These are phyloP conservation scores for Penicillium lividum DNA, from an alignment of 495 filamentous ascomycete genomes.

Conservation along the genomic window DNA sequence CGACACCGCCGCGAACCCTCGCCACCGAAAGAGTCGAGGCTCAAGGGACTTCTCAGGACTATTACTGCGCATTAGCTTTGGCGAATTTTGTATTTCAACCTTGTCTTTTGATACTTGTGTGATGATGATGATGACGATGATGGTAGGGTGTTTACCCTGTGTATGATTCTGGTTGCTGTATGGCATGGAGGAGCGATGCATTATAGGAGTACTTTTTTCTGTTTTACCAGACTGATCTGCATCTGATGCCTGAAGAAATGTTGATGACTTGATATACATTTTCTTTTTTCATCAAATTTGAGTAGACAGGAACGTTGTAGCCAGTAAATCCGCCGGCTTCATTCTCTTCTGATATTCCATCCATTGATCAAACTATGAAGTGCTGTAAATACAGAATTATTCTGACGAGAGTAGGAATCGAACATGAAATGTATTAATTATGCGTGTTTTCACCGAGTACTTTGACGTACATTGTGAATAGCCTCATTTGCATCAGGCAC, in stretches of 20 bases:
- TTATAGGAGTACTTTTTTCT: conserved; percentile 23
- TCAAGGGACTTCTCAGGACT: conserved; percentile 41
- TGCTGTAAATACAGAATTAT: too few species aligned
- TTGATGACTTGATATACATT: neutral
- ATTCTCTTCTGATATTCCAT: too few species aligned
- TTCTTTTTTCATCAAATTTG: neutral
- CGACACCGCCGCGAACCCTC: conserved; percentile 37
- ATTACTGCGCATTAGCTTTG: conserved; percentile 31
- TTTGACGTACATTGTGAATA: too few species aligned
- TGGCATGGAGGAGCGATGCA: conserved; percentile 31
- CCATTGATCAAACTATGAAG: too few species aligned
- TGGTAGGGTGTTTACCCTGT: conserved; percentile 3
- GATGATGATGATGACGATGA: conserved; percentile 2
- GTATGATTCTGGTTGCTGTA: conserved; percentile 13
- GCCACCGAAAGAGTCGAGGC: conserved; percentile 35
- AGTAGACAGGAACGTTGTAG: too few species aligned
- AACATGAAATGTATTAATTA: too few species aligned
- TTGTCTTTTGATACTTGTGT: conserved; percentile 2
- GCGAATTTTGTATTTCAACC: conserved; percentile 7
- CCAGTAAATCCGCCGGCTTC: too few species aligned
- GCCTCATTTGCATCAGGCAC: too few species aligned
- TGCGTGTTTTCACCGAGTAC: too few species aligned
- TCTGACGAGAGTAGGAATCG: too few species aligned
- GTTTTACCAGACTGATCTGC: conserved; percentile 6
- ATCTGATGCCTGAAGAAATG: neutral